These are phyloP conservation scores for Pestalotiopsis sp. DNA, from an alignment of 2,329 filamentous ascomycete genomes.

Conservation along the genomic window DNA sequence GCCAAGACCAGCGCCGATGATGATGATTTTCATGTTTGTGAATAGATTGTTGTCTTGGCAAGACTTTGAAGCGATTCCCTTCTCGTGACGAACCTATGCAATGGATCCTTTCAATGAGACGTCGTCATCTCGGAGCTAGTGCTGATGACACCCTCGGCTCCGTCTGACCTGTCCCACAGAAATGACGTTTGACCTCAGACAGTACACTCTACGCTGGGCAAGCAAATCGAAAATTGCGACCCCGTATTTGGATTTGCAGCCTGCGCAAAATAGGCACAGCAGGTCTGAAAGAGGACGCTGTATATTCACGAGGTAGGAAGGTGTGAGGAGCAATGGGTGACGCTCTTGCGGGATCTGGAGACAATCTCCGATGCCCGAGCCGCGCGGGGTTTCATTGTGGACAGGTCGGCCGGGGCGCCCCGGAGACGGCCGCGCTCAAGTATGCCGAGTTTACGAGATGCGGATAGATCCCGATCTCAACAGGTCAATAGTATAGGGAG, in stretches of 20 bases:
- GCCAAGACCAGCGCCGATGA: constrained; percentile 15
- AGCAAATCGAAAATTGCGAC: neutral
- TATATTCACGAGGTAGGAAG: neutral
- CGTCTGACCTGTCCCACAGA: neutral
- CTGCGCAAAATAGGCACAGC: neutral
- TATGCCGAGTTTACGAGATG: neutral
- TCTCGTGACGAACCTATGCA: neutral
- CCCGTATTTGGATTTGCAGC: neutral
- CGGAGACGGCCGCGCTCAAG: neutral
- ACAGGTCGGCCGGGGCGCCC: neutral
- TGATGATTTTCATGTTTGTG: constrained; percentile 12
- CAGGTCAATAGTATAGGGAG: no score
- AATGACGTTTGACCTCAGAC: neutral
- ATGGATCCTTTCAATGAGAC: neutral
- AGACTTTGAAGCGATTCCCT: neutral
- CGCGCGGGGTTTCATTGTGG: neutral
- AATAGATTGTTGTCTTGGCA: neutral
- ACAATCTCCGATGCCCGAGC: neutral
- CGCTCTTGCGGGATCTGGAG: neutral
- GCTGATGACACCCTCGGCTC: neutral
- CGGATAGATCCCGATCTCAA: neutral
- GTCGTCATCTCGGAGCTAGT: neutral
- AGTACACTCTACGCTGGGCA: neutral
- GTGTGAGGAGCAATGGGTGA: neutral
- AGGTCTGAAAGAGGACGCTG: neutral